Evolutionary conservation across 331 rosid species (phyloP), one percentile per base, ranked within the genome.

Genomic region (Rhamnella rubrinervis): DNA sequence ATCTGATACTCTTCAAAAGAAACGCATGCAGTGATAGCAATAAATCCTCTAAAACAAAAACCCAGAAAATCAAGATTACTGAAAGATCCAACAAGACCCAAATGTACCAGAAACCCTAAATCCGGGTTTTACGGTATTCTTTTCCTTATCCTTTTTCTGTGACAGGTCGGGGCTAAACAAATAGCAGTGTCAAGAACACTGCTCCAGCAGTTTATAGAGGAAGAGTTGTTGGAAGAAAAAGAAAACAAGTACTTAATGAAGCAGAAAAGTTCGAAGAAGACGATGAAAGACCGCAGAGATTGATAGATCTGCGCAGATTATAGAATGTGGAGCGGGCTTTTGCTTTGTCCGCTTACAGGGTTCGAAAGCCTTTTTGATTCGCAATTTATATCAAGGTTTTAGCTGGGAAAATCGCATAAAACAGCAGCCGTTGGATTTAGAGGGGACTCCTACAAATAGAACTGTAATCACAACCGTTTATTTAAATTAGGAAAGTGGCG

Each of bases 41-140:
- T 8, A 26, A 58, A 75, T 38, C 17, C 67, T 61, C 63, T 5
- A 31, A 2, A 31, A 31, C 35, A 31, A 31, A 31, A 31, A 31
- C 35, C 35, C 35, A 31, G 4, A 66, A 74, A 79, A 63, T 71
- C 79, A 70, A n/a, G 68, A 76, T 52, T 49, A 25, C 50, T 12
- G n/a, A 8, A 75, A 71, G 86, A 85, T 85, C 83, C 74, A 63
- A 17, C 56, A 50, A 47, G 15, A 18, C 15, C 37, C 41, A 15
- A 51, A 21, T 8, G 20, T 17, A 51, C 28, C 35, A 14, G 61
- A 78, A 77, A 61, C 78, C 81, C 87, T 67, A 77, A 77, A 59
- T 66, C 61, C 72, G 28, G 63, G 71, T 41, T 53, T 67, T 53
- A 40, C 16, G 71, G 47, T 63, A 41, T 35, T 38, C 39, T 19